Base-by-base conservation (phyloP, 2,329 filamentous ascomycete species). In the Tolypocladium ophioglossoides region DNA sequence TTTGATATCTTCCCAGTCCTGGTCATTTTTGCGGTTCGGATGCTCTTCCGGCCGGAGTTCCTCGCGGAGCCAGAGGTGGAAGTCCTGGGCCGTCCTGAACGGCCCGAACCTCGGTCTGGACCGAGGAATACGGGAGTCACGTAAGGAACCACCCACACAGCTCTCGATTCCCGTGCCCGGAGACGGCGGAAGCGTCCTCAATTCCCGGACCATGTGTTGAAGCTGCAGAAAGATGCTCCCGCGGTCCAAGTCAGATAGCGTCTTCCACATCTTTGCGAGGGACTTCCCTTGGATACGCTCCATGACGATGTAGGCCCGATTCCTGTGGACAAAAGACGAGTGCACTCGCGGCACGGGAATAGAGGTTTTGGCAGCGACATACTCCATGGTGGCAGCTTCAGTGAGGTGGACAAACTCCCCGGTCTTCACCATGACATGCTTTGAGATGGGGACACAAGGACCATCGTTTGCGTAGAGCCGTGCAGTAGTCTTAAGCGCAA, bases 251-350 rank as follows among this genome's bases (percentile, higher is more conserved):
- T 30, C 30, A 0, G 62, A 58, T 0, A 61, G 12, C 5, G 34
- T 30, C 27, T n/a, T 54, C 59, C 60, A 64, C 12, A 48, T 54
- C 1, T 53, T 32, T 0, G 61, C 41, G 0, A 68, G 44, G 7
- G 50, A 20, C 12, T 54, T 20, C 14, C 68, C 70, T 1, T 56
- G 57, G 8, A 70, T 60, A 4, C 64, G 58, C 44, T 69, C 64
- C 75, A 79, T 79, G 0, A 78, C 64, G 46, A 79, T 77, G 58
- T 75, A 76, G 0, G 71, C 65, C 4, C 58, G 57, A 20, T 67
- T 68, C 11, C 68, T 66, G 52, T 69, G 63, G 1, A 65, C 52
- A 51, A 78, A 78, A n/a, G n/a, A n/a, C n/a, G n/a, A n/a, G n/a
- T n/a, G n/a, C n/a, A n/a, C n/a, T n/a, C n/a, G n/a, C n/a, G n/a